These are phyloP conservation scores for Suillus subalutaceus DNA, from an alignment of 768 basidiomycete species.

Conservation along the genomic window DNA sequence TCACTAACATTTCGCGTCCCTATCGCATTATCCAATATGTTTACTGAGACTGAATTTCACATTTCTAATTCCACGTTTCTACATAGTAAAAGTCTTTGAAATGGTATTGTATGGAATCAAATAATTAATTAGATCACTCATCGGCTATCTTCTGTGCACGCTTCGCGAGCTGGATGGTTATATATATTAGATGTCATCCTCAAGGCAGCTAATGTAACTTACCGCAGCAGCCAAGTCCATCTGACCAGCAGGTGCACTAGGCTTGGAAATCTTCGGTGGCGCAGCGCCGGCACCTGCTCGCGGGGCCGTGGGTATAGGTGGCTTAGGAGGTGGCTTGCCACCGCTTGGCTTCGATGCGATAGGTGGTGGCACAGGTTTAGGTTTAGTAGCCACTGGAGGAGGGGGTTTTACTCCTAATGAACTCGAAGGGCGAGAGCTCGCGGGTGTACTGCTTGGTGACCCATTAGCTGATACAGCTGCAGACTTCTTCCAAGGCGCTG, in stretches of 20 bases:
- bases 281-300: conserved; percentile 48
- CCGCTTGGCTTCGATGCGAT: conserved; percentile 55
- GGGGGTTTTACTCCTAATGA: conserved; percentile 52
- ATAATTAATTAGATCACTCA: conserved; percentile 34
- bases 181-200: conserved; percentile 1
- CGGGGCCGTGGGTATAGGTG: conserved; percentile 61
- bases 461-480: conserved; percentile 36
- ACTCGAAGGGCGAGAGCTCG: conserved; percentile 54
- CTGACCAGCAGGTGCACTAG: conserved; percentile 57
- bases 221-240: conserved; percentile 85
- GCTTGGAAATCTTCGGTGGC: conserved; percentile 43
- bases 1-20: conserved; percentile 13
- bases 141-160: conserved; percentile 70
- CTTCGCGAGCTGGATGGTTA: conserved; percentile 62
- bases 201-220: conserved; percentile 30
- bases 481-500: conserved; percentile 74
- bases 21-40: conserved; percentile 20
- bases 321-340: conserved; percentile 57
- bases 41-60: conserved; percentile 6
- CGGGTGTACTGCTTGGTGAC: conserved; percentile 42
- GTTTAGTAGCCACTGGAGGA: conserved; percentile 66
- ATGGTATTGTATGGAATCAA: neutral
- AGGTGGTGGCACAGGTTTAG: conserved; percentile 62
- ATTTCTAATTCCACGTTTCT: conserved; percentile 5
- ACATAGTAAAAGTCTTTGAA: conserved; percentile 6